Evolutionary conservation across 2,329 filamentous ascomycete genomes (phyloP).

Genomic region (Verticillium albo-atrum): DNA sequence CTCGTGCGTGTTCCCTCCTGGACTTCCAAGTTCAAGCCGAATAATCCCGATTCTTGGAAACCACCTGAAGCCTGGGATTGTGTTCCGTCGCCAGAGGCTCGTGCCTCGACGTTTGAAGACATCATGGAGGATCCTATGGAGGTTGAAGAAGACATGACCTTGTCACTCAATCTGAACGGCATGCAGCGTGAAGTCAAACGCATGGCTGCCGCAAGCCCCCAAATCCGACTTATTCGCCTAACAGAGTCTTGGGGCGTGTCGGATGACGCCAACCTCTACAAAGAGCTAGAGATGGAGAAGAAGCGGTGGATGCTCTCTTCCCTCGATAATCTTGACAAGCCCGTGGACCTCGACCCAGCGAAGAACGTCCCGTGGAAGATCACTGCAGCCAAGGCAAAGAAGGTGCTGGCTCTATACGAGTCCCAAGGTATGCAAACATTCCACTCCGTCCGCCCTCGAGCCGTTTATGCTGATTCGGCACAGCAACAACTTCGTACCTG

Average conservation of each 20-base stretch:
- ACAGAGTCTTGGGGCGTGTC: constrained; percentile 44
- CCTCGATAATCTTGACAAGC: constrained; percentile 41
- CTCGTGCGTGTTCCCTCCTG: constrained; percentile 7
- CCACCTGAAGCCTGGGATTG: constrained; percentile 39
- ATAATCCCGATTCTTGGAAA: constrained; percentile 39
- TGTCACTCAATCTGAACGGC: constrained; percentile 18
- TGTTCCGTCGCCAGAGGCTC: constrained; percentile 18
- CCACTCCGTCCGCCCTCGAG: constrained; percentile 8
- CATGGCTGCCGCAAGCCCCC: constrained; percentile 49
- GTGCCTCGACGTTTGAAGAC: constrained; percentile 13
- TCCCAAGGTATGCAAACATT: constrained; percentile 34
- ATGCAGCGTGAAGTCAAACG: constrained; percentile 50
- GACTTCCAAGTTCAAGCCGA: constrained; percentile 22
- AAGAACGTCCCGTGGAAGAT: constrained; percentile 8
- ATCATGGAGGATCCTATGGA: constrained; percentile 11
- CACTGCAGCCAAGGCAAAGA: constrained; percentile 18
- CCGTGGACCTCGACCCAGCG: constrained; percentile 12
- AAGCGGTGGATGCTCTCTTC: constrained; percentile 60
- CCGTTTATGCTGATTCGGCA: constrained; percentile 12
- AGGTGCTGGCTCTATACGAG: constrained; percentile 47
- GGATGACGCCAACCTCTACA: constrained; percentile 41
- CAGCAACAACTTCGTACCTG: constrained; percentile 46
- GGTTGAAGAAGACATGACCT: constrained; percentile 16
- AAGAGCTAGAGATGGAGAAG: constrained; percentile 49
- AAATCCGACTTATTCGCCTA: constrained; percentile 49